Base-by-base conservation (phyloP, 1,284 basidiomycete species). In the Tilletia caries region DNA sequence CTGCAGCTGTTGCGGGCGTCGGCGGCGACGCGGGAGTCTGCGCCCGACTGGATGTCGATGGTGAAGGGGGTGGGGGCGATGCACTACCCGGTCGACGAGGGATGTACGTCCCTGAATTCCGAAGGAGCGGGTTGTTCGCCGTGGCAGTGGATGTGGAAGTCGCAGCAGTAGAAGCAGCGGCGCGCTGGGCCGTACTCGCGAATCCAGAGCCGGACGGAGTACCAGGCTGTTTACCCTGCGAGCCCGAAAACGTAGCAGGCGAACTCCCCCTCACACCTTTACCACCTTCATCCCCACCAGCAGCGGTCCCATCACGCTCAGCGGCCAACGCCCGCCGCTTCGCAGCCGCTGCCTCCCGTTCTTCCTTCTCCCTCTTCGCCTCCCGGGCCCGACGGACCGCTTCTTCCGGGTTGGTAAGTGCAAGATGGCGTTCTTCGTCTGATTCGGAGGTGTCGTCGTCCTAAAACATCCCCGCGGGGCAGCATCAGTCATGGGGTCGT, bases 351-450 rank as follows among this genome's bases (percentile, higher is more conserved):
- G 52, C 72, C 50, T 70, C 69, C 32, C 64, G 54, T 43, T 72
- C 71, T 46, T 65, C 65, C 66, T 80, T 62, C 58, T 62, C 58
- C n/a, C 32, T 12, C 13, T 32, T 25, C 27, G 58, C 80, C 66
- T 82, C 81, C n/a, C 78, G 73, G 3, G 79, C 81, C n/a, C 75
- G 68, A 32, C 76, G 75, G 44, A 83, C 75, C 18, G 81, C 81
- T 52, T 80, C 75, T 64, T 83, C 81, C 2, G 81, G 81, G 46
- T 83, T 81, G 67, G 79, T 75, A 6, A 83, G 76, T 54, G 79
- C 80, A 50, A 76, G 72, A 60, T 79, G 75, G 41, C 79, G 75
- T 46, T 76, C 77, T 20, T 82, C 79, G 46, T 81, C 79, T 43
- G 77, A 76, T 25, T 68, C 50, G 27, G 44, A 50, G 18, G 25